A percentile compares a stretch with the other conserved stretches of the same genome.
Conservation (phyloP, 1,139 yeast genomes). For the Sugiyamaella grinbergsii region DNA sequence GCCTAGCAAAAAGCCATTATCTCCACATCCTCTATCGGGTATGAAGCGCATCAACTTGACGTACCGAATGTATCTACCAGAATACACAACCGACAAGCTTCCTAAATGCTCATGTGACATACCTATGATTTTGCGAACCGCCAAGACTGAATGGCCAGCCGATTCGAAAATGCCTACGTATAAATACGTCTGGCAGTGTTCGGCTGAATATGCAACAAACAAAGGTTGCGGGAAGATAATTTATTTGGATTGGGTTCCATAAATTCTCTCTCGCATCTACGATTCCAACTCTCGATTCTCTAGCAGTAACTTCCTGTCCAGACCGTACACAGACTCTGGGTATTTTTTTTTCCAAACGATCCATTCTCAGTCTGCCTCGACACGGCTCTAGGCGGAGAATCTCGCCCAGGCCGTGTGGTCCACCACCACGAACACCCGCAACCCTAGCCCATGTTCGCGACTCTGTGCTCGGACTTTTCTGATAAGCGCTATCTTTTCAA, state of each 20-base stretch:
- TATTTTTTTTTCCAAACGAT: no score
- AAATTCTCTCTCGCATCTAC: not conserved
- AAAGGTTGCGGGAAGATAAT: conserved; percentile 29
- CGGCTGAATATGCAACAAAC: conserved; percentile 44
- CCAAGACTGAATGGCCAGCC: conserved; percentile 30
- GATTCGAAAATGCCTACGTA: conserved; percentile 15
- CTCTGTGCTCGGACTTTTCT: not conserved
- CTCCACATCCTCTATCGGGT: conserved; percentile 53
- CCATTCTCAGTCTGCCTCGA: no score
- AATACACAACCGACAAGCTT: conserved; percentile 39
- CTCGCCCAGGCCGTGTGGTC: no score
- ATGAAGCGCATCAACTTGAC: conserved; percentile 61
- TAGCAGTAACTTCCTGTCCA: no score
- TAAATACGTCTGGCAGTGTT: conserved; percentile 52
- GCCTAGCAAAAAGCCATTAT: conserved; percentile 41
- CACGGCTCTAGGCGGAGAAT: not conserved
- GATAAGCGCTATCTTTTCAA: conserved; percentile 12
- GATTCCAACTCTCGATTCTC: not conserved
- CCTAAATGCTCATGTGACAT: conserved; percentile 56
- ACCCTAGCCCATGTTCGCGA: conserved; percentile 4
- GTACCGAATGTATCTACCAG: conserved; percentile 54
- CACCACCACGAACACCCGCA: not conserved
- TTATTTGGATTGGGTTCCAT: conserved; percentile 26
- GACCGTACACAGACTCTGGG: no score
- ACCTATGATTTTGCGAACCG: conserved; percentile 48